A percentile compares a stretch with the other conserved stretches of the same genome.
These are phyloP conservation scores for Corylus heterophylla DNA, from an alignment of 306 rosid species.

Conservation along the genomic window DNA sequence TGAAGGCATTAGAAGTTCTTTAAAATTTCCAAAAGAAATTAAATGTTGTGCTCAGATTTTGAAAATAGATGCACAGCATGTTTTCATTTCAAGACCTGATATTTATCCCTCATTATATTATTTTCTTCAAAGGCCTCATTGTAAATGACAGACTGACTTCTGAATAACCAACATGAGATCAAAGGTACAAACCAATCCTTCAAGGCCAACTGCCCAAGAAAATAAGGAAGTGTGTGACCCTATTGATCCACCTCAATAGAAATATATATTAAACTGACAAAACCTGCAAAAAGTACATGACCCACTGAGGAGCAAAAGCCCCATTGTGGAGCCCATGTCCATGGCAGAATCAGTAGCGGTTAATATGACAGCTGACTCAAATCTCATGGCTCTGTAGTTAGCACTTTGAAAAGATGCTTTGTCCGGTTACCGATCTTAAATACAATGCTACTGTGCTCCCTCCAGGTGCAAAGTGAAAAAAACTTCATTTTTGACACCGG, in stretches of 20 bases:
- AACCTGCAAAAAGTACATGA: not conserved
- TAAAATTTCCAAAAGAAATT: not conserved
- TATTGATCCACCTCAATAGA: not conserved
- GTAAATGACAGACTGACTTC: not conserved
- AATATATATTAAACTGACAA: not conserved
- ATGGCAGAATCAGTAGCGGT: not conserved
- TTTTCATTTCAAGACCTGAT: not conserved
- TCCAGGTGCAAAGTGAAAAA: not conserved
- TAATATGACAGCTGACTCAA: not conserved
- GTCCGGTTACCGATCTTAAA: not conserved
- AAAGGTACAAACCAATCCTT: not conserved
- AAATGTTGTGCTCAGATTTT: not conserved
- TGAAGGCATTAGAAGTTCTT: not conserved
- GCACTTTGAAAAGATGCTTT: not conserved
- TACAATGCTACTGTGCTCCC: not conserved
- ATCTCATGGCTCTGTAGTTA: not conserved
- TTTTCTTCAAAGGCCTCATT: not conserved
- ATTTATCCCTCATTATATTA: not conserved
- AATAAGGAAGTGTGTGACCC: not conserved
- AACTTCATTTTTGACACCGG: not conserved
- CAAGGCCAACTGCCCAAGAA: constrained; percentile 1
- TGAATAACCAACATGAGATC: not conserved
- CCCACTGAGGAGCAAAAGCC: not conserved
- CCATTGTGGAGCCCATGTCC: not conserved
- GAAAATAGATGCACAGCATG: not conserved